phyloP scores from a whole-genome alignment of 225 moss, liverwort and hornwort genomes.

The Thuidium tamariscinum region DNA sequence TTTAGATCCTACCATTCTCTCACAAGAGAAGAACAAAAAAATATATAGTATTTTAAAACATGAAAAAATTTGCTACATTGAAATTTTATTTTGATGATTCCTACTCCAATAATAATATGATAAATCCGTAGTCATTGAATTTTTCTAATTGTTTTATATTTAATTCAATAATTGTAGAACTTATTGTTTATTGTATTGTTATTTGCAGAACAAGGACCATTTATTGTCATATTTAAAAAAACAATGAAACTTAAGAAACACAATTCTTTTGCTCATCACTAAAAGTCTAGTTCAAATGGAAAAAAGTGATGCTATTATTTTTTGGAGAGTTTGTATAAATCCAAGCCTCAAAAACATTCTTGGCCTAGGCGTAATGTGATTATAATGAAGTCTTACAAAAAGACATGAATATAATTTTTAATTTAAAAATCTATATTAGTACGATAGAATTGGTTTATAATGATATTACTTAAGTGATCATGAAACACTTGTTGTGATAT shows the following conservation, averaged over 20 bases:
- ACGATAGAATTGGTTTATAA: background rate
- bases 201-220: background rate
- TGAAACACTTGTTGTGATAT: no score
- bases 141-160: background rate
- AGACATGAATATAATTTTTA: no score
- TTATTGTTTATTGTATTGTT: background rate
- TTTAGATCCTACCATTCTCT: background rate
- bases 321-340: fast-evolving
- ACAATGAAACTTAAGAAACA: background rate
- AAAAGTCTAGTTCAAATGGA: background rate
- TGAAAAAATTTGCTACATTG: fast-evolving
- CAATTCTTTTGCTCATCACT: no score
- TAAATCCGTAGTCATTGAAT: fast-evolving
- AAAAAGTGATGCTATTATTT: background rate
- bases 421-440: no score
- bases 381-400: background rate
- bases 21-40: no score
- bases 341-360: no score
- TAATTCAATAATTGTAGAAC: background rate
- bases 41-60: no score
- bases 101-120: background rate
- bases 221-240: background rate
- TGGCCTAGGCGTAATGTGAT: no score
- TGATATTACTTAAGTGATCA: no score
- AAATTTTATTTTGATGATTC: no score